Evolutionary conservation across 768 basidiomycete species (phyloP).

Genomic region (Kondoa malvinella): DNA sequence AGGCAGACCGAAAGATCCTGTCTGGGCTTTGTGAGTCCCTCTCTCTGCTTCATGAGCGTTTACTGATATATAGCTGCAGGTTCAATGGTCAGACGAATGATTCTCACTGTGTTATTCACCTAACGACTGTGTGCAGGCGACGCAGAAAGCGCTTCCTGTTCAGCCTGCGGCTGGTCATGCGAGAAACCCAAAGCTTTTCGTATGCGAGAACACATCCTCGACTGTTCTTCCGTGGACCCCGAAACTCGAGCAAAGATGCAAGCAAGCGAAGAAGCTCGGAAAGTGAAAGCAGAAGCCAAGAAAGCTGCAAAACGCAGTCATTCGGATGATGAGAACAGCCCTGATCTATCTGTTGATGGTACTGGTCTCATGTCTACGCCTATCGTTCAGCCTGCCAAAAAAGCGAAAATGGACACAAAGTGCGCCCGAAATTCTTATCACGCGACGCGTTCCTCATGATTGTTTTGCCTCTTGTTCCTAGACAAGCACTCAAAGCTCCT

Average conservation of each 20-base stretch:
- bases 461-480: background rate
- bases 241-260: conserved; percentile 3
- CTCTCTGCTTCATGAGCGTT: background rate
- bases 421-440: background rate
- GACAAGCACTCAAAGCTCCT: background rate
- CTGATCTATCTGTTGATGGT: background rate
- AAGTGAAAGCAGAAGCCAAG: background rate
- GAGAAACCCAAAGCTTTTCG: conserved; percentile 28
- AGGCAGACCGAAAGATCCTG: background rate
- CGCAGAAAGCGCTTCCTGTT: conserved; percentile 14
- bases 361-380: background rate
- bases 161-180: conserved; percentile 22
- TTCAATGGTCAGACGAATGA: background rate
- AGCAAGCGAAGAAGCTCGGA: background rate
- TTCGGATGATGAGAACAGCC: background rate
- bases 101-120: background rate
- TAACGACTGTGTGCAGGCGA: too few relatives aligned
- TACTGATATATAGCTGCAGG: too few relatives aligned
- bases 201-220: conserved; percentile 18
- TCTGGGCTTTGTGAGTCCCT: conserved; percentile 1
- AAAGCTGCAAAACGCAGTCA: background rate
- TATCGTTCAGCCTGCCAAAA: background rate
- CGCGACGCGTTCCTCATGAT: background rate
- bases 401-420: background rate
- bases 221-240: conserved; percentile 7